These are phyloP conservation scores for Corinectria fuckeliana DNA, from an alignment of 2,329 filamentous ascomycete genomes.

Conservation along the genomic window DNA sequence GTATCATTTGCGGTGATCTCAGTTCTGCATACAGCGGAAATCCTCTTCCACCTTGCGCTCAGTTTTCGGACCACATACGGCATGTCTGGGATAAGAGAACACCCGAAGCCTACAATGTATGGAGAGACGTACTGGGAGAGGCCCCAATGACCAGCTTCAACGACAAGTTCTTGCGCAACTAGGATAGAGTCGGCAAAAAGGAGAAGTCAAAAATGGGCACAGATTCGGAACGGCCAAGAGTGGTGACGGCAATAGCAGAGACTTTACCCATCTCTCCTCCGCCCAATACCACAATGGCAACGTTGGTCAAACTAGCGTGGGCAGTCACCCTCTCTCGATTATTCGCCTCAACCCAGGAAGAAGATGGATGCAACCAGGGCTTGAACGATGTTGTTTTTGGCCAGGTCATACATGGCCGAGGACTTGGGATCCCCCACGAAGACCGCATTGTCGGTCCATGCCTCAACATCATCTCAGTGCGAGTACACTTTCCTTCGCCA, in stretches of 20 bases:
- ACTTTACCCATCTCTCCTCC: conserved; percentile 1
- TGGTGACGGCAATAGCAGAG: not conserved
- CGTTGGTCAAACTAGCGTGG: conserved; percentile 2
- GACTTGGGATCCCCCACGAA: conserved; percentile 3
- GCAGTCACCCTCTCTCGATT: not conserved
- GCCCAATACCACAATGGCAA: not conserved
- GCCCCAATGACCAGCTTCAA: not conserved
- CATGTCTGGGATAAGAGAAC: not conserved
- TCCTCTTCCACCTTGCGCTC: not conserved
- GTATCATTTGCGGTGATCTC: conserved; percentile 1
- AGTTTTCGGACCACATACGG: conserved; percentile 2
- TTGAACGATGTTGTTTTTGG: conserved; percentile 4
- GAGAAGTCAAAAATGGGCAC: not conserved
- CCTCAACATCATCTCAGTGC: conserved; percentile 5
- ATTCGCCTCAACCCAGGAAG: conserved; percentile 1
- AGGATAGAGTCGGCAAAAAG: not conserved
- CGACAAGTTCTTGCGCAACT: not conserved
- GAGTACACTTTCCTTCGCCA: not conserved
- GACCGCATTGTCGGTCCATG: conserved; percentile 6
- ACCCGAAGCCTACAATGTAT: not conserved
- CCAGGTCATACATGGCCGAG: conserved; percentile 2
- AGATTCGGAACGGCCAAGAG: not conserved
- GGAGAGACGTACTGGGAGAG: not conserved
- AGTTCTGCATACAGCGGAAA: not conserved
- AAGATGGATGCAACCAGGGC: not conserved